phyloP scores from a whole-genome alignment of 2,329 filamentous ascomycete species.

The Aspergillus awamori region DNA sequence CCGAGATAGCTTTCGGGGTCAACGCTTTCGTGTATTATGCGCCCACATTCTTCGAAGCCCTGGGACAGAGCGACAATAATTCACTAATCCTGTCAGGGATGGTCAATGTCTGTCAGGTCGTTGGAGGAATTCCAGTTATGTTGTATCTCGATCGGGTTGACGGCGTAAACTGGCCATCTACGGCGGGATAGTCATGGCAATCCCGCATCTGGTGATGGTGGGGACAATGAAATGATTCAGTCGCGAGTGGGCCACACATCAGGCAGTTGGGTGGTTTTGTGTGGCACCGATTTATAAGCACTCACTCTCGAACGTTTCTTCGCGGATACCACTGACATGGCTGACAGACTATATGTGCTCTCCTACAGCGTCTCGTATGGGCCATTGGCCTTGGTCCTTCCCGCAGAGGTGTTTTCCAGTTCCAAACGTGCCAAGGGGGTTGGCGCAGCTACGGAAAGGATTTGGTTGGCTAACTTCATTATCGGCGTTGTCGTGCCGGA shows the following conservation, averaged over 20 bases:
- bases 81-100: conserved; percentile 38
- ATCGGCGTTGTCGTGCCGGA: conserved; percentile 64
- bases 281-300: conserved; percentile 21
- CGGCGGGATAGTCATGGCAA: conserved; percentile 35
- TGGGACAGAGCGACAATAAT: conserved; percentile 35
- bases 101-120: conserved; percentile 40
- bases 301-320: background rate
- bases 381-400: conserved; percentile 42
- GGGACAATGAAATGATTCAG: conserved; percentile 25
- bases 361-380: conserved; percentile 32
- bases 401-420: conserved; percentile 42
- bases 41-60: conserved; percentile 50
- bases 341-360: conserved; percentile 10
- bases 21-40: conserved; percentile 56
- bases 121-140: conserved; percentile 33
- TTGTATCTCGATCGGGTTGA: conserved; percentile 34
- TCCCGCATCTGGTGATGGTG: conserved; percentile 36
- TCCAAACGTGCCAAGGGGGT: conserved; percentile 43
- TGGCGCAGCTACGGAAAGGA: conserved; percentile 35
- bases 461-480: conserved; percentile 46
- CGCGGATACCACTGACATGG: background rate
- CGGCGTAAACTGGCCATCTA: conserved; percentile 32
- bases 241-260: conserved; percentile 28
- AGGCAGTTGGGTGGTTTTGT: conserved; percentile 25
- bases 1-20: conserved; percentile 39